A percentile compares a stretch with the other conserved stretches of the same genome.
Evolutionary conservation across 2,329 filamentous ascomycete species (phyloP).

Genomic region (Xylaria sp.): DNA sequence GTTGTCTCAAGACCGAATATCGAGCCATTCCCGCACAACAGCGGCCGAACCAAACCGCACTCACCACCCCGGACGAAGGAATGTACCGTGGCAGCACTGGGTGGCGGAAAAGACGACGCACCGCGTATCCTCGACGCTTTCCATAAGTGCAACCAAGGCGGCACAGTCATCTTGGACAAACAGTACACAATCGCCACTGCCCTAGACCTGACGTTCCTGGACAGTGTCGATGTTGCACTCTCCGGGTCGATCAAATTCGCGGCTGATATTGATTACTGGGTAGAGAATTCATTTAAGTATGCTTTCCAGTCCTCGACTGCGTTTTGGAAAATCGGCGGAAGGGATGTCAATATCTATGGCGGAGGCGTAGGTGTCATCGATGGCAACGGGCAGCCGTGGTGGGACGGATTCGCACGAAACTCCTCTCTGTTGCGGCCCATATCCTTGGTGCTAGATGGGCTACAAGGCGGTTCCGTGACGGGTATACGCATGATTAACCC

Average conservation of each 20-base stretch:
- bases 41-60: conserved; percentile 21
- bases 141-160: conserved; percentile 65
- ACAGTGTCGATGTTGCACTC: conserved; percentile 65
- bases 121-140: conserved; percentile 57
- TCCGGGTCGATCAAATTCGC: conserved; percentile 65
- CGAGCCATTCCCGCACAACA: conserved; percentile 27
- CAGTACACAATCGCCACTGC: conserved; percentile 68
- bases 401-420: conserved; percentile 61
- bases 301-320: conserved; percentile 68
- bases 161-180: conserved; percentile 63
- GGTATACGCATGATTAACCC: conserved; percentile 29
- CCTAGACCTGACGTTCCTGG: conserved; percentile 67
- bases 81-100: conserved; percentile 24
- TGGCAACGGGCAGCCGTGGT: conserved; percentile 70
- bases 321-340: conserved; percentile 54
- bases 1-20: conserved; percentile 24
- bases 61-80: conserved; percentile 17
- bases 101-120: conserved; percentile 33
- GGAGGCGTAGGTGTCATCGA: conserved; percentile 53
- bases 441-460: conserved; percentile 27
- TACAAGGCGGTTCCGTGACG: conserved; percentile 26
- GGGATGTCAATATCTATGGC: conserved; percentile 68
- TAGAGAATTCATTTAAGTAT: conserved; percentile 66
- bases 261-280: conserved; percentile 71
- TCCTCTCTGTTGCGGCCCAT: conserved; percentile 27